These are phyloP conservation scores for Dryas octopetala DNA, from an alignment of 306 rosid species.

Conservation along the genomic window DNA sequence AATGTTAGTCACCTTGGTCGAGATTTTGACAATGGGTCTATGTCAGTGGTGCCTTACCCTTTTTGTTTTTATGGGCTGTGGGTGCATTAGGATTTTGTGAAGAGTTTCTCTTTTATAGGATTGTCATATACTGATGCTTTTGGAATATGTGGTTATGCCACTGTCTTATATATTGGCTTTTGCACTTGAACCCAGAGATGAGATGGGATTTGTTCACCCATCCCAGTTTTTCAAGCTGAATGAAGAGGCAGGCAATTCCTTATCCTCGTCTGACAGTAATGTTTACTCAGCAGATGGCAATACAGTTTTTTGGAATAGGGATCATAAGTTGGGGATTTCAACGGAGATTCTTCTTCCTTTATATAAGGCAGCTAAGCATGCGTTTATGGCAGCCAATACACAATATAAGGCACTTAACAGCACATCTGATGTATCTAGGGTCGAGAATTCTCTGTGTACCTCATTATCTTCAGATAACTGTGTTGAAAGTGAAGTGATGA, in stretches of 20 bases:
- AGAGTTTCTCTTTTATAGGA: background rate
- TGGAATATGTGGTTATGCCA: background rate
- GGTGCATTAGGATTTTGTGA: background rate
- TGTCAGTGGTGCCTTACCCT: background rate
- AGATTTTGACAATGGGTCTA: background rate
- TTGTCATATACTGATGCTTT: background rate
- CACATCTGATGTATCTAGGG: constrained; percentile 21
- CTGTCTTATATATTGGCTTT: constrained; percentile 14
- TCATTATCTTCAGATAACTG: constrained; percentile 31
- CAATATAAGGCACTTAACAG: constrained; percentile 42
- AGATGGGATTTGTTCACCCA: constrained; percentile 82
- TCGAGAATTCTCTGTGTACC: constrained; percentile 23
- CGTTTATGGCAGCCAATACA: constrained; percentile 50
- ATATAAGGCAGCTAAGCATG: constrained; percentile 51
- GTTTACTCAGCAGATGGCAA: constrained; percentile 23
- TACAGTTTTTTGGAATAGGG: constrained; percentile 57
- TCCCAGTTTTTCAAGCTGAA: constrained; percentile 58
- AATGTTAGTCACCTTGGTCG: background rate
- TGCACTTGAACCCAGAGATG: constrained; percentile 58
- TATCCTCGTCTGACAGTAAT: constrained; percentile 25
- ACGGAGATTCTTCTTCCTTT: constrained; percentile 56
- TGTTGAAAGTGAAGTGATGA: constrained; percentile 56
- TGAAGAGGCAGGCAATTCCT: constrained; percentile 40
- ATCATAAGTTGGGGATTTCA: constrained; percentile 87
- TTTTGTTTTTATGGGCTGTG: background rate